A percentile compares a stretch with the other conserved stretches of the same genome.
phyloP scores from a whole-genome alignment of 495 filamentous ascomycete genomes.

The Hypoxylon perforatum region DNA sequence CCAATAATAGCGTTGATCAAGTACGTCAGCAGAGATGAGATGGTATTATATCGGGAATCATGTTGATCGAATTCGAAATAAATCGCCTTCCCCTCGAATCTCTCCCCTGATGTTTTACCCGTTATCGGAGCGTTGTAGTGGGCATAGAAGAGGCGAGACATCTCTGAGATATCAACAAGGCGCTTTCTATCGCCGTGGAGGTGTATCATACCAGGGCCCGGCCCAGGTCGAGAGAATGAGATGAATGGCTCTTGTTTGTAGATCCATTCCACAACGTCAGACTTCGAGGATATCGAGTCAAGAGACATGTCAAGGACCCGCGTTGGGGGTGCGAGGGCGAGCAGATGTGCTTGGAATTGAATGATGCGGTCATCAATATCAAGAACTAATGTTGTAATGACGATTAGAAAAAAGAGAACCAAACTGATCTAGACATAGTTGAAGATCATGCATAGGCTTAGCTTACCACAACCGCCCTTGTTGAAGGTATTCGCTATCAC shows the following conservation, averaged over 20 bases:
- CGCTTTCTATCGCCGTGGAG: slow-evolving; percentile 5
- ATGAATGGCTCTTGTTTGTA: slow-evolving; percentile 17
- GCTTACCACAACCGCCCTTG: neutral
- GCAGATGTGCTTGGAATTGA: slow-evolving; percentile 5
- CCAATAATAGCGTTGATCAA: slow-evolving; percentile 22
- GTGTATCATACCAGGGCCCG: slow-evolving; percentile 12
- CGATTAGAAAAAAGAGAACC: too few relatives aligned
- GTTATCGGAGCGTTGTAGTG: slow-evolving; percentile 1
- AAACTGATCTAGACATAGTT: too few relatives aligned
- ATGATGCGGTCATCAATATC: slow-evolving; percentile 1
- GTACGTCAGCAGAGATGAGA: slow-evolving; percentile 14
- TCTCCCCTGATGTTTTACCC: neutral
- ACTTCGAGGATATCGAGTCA: neutral
- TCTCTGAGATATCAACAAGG: neutral
- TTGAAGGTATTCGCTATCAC: neutral
- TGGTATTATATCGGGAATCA: slow-evolving; percentile 21
- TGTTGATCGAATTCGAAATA: slow-evolving; percentile 29
- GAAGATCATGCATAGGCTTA: too few relatives aligned
- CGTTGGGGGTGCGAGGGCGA: slow-evolving; percentile 13
- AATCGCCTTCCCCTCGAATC: neutral
- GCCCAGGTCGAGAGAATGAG: neutral
- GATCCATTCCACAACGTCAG: slow-evolving; percentile 23
- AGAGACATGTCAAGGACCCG: neutral
- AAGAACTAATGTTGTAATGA: too few relatives aligned
- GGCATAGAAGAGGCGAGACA: slow-evolving; percentile 1